These are phyloP conservation scores for Fraxinus americana DNA, from an alignment of 257 asterid genomes.

Conservation along the genomic window DNA sequence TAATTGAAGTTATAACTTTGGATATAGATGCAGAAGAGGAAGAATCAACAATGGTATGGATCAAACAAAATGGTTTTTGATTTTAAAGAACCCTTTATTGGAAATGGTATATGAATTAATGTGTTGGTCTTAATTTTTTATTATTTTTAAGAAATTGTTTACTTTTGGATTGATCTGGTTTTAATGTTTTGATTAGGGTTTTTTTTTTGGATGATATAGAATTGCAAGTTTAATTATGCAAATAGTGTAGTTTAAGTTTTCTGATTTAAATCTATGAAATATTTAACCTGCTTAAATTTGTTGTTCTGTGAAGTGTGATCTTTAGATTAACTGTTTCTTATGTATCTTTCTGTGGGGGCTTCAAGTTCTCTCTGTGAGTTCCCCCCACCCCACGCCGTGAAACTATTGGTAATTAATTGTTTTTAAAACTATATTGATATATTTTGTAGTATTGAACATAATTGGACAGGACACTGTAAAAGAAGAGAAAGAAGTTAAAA, in stretches of 20 bases:
- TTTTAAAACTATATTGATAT: too few species aligned
- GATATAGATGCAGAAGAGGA: constrained; percentile 25
- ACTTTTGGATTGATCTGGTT: constrained; percentile 5
- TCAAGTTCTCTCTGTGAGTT: not conserved
- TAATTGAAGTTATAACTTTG: constrained; percentile 21
- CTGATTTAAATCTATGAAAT: not conserved
- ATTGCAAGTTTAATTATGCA: not conserved
- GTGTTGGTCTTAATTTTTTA: constrained; percentile 30
- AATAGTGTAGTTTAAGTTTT: not conserved
- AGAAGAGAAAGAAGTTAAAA: not conserved
- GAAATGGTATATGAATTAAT: not conserved
- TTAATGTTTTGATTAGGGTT: not conserved
- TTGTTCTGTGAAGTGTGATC: too few species aligned
- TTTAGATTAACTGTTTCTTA: not conserved
- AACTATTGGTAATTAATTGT: too few species aligned
- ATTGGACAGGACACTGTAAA: not conserved
- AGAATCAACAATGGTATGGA: constrained; percentile 32
- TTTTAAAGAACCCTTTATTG: not conserved
- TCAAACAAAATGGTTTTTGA: not conserved
- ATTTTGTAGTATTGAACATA: not conserved
- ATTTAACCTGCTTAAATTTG: not conserved
- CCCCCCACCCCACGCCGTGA: not conserved
- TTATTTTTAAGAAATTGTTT: constrained; percentile 15
- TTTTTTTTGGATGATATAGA: not conserved
- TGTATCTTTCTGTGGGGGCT: too few species aligned